phyloP scores from a whole-genome alignment of 495 filamentous ascomycete genomes.

The Talaromyces trachyspermus region DNA sequence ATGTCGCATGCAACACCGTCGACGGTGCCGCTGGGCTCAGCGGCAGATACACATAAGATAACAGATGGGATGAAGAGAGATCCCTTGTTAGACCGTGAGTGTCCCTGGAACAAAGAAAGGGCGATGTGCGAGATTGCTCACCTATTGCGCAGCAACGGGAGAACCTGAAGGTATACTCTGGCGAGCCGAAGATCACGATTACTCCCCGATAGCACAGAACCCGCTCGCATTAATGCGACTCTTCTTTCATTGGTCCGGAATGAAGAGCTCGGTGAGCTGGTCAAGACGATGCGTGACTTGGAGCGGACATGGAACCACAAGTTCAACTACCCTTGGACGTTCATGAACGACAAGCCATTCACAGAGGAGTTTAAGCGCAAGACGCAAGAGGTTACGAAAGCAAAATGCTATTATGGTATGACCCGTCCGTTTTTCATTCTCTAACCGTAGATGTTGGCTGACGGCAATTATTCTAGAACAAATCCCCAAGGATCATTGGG shows the following conservation, averaged over 20 bases:
- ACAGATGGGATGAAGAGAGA: constrained; percentile 55
- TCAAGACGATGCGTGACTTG: constrained; percentile 81
- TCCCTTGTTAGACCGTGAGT: constrained; percentile 76
- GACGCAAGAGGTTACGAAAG: constrained; percentile 75
- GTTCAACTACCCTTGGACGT: constrained; percentile 99
- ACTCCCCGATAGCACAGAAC: constrained; percentile 64
- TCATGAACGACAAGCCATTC: constrained; percentile 96
- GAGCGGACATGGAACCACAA: constrained; percentile 97
- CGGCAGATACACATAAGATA: constrained; percentile 28
- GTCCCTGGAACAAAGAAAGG: neutral
- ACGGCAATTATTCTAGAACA: constrained; percentile 44
- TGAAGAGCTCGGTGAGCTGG: constrained; percentile 72
- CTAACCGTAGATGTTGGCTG: constrained; percentile 6
- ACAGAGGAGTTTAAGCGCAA: constrained; percentile 85
- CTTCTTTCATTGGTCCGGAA: constrained; percentile 89
- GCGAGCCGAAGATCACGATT: constrained; percentile 59
- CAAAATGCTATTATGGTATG: constrained; percentile 74
- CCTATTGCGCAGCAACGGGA: constrained; percentile 53
- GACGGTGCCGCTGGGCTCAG: constrained; percentile 21
- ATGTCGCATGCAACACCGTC: constrained; percentile 44
- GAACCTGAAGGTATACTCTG: constrained; percentile 72
- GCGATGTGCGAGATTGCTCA: constrained; percentile 7
- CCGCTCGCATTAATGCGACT: constrained; percentile 84
- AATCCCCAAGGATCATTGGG: constrained; percentile 94
- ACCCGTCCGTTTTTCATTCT: neutral